phyloP scores from a whole-genome alignment of 129 eudicot genomes.

The Logfia minima region DNA sequence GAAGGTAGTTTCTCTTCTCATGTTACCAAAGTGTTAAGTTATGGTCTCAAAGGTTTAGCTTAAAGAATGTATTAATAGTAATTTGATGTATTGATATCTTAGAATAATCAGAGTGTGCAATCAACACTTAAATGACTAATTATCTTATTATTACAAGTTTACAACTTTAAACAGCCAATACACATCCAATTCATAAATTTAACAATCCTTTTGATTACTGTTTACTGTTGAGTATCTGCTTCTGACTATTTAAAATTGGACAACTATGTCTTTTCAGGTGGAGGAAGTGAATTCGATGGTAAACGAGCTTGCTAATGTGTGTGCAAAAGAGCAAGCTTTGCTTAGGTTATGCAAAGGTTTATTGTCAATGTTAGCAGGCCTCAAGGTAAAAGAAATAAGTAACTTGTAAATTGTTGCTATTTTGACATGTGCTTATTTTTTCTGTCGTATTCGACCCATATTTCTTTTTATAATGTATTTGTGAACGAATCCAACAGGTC shows the following conservation, averaged over 20 bases:
- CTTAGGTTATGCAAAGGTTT: constrained; percentile 75
- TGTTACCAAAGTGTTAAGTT: not conserved
- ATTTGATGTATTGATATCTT: too few relatives aligned
- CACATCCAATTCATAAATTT: not conserved
- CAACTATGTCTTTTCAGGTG: constrained; percentile 42
- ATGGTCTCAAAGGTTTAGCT: constrained; percentile 9
- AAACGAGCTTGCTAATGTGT: constrained; percentile 62
- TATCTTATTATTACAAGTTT: not conserved
- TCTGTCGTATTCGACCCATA: not conserved
- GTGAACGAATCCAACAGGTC: constrained; percentile 47
- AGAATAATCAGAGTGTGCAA: not conserved
- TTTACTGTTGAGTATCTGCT: not conserved
- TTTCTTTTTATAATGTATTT: not conserved
- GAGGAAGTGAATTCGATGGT: constrained; percentile 73
- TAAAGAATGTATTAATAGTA: not conserved
- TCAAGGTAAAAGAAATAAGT: constrained; percentile 45
- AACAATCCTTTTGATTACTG: not conserved
- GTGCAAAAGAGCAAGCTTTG: constrained; percentile 63
- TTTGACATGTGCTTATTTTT: not conserved
- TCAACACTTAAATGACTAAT: not conserved
- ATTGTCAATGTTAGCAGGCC: constrained; percentile 70
- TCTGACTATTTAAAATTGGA: not conserved
- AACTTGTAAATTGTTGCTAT: not conserved
- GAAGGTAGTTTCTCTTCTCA: constrained; percentile 45
- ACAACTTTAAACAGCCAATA: not conserved